phyloP scores from a whole-genome alignment of 768 basidiomycete genomes.

The Boletus barrowsii region DNA sequence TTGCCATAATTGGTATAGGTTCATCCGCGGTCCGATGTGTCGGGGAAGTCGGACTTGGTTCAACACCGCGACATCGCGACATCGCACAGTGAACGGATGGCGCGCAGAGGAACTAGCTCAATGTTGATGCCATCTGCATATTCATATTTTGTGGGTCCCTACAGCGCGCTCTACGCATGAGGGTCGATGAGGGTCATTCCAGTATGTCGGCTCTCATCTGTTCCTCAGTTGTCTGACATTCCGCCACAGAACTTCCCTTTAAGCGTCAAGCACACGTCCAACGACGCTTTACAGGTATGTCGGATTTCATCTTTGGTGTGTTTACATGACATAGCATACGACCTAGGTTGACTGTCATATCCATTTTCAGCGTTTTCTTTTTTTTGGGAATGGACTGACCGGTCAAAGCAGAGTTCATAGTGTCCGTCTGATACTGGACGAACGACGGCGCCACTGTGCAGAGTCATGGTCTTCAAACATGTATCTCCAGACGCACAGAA shows the following conservation, averaged over 20 bases:
- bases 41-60: not conserved
- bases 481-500: constrained; percentile 3
- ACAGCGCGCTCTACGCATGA: not conserved
- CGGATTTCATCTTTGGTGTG: constrained; percentile 3
- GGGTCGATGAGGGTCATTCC: constrained; percentile 1
- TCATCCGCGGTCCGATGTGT: too few relatives aligned
- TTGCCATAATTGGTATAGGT: constrained; percentile 18
- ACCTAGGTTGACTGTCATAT: not conserved
- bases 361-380: not conserved
- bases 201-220: constrained; percentile 2
- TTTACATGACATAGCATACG: constrained; percentile 1
- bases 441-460: constrained; percentile 7
- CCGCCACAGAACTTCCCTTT: constrained; percentile 23
- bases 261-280: constrained; percentile 1
- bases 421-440: constrained; percentile 2
- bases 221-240: not conserved
- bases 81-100: not conserved
- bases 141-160: constrained; percentile 1
- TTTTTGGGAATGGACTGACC: not conserved
- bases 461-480: not conserved
- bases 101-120: not conserved
- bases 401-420: constrained; percentile 2
- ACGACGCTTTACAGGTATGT: constrained; percentile 2
- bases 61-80: not conserved
- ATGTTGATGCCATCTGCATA: not conserved